Conservation (phyloP, 169 alveolate genomes). For the Plasmodium cynomolgi region DNA sequence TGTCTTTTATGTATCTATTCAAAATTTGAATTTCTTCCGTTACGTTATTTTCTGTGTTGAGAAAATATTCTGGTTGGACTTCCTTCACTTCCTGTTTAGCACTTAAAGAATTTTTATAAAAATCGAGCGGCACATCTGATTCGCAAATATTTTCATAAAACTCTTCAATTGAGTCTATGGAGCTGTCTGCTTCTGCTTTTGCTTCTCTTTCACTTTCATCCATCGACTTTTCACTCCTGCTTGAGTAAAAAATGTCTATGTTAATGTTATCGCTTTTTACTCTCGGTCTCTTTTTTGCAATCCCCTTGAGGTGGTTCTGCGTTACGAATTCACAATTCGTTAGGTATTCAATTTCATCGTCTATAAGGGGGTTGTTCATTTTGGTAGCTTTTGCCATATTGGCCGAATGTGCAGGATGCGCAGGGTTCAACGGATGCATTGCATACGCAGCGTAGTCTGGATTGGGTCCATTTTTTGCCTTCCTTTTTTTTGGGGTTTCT, state of each 20-base stretch:
- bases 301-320: background rate
- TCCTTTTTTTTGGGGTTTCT: slow-evolving; percentile 13
- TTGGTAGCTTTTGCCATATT: background rate
- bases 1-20: slow-evolving; percentile 44
- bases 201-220: slow-evolving; percentile 49
- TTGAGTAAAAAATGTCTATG: slow-evolving; percentile 41
- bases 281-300: background rate
- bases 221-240: slow-evolving; percentile 64
- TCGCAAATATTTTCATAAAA: slow-evolving; percentile 53
- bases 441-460: background rate
- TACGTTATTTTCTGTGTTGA: slow-evolving; percentile 24
- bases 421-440: background rate
- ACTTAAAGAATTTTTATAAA: slow-evolving; percentile 52
- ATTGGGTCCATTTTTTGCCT: background rate
- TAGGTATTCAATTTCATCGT: slow-evolving; percentile 7
- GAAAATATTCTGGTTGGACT: background rate
- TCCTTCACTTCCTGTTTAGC: slow-evolving; percentile 7
- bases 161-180: slow-evolving; percentile 33
- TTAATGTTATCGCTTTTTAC: slow-evolving; percentile 33
- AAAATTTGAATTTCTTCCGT: slow-evolving; percentile 58
- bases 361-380: background rate
- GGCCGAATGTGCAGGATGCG: background rate
- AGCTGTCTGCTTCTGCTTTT: background rate
- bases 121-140: slow-evolving; percentile 32
- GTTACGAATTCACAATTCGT: background rate